Conservation (phyloP, 164 flowering plant genomes). For the Dillenia suffruticosa region DNA sequence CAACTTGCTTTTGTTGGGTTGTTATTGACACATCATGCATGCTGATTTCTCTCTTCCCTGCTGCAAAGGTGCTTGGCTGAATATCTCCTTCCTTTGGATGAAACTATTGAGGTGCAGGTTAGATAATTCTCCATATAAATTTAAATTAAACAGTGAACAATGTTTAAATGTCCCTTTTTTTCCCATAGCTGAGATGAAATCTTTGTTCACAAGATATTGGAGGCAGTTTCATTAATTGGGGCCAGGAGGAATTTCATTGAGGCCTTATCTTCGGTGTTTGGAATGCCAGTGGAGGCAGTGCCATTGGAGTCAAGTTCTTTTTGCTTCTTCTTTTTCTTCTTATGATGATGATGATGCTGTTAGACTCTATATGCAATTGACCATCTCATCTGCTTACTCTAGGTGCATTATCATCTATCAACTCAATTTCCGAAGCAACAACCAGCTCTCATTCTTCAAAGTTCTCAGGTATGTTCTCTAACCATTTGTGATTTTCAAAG, state of each 20-base stretch:
- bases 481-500: too few relatives aligned
- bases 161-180: background rate
- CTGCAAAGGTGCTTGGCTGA: conserved; percentile 89
- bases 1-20: background rate
- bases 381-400: conserved; percentile 4
- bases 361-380: background rate
- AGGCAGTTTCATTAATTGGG: conserved; percentile 66
- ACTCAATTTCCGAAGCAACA: conserved; percentile 87
- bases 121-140: conserved; percentile 15
- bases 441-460: conserved; percentile 68
- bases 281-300: conserved; percentile 75
- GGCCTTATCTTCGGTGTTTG: conserved; percentile 66
- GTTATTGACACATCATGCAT: conserved; percentile 5
- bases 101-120: conserved; percentile 67
- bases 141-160: background rate
- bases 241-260: conserved; percentile 71
- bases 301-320: too few relatives aligned
- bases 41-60: conserved; percentile 8
- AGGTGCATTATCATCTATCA: conserved; percentile 67
- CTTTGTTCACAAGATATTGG: conserved; percentile 36
- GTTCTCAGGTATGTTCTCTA: conserved; percentile 57
- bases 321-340: too few relatives aligned
- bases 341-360: too few relatives aligned
- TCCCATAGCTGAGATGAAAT: background rate
- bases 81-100: conserved; percentile 84